Base-by-base conservation (phyloP, 202 grass and related monocot genomes). In the Zizania palustris region DNA sequence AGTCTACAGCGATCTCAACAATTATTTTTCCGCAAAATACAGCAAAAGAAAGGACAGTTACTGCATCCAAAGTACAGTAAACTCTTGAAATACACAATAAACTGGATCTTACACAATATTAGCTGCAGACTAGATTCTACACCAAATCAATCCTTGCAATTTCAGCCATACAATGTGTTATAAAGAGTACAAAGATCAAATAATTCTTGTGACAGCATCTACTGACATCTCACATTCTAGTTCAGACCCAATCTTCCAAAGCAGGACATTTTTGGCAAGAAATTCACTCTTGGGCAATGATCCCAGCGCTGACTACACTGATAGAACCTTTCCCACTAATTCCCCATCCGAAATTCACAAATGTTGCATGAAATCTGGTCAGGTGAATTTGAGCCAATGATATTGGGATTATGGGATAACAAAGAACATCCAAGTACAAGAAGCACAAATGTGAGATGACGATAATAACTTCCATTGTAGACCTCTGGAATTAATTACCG, bases 341-440 rank as follows among this genome's bases (percentile, higher is more conserved):
- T 9, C 50, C 50, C 50, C 50, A 54, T 6, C 8, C 2, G 5
- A 54, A 54, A 19, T 54, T 19, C 18, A n/a, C n/a, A 3, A 3
- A 19, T 19, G n/a, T 19, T 19, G 16, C 5, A 54, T 18, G 16
- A 54, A 54, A 19, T 54, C 18, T 54, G 15, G 18, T 54, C 16
- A 19, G 6, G 18, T 19, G 1, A n/a, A 54, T 54, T 54, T 54
- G 50, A 2, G 14, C 88, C 91, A 90, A 64, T 97, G 14, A 13
- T 34, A 12, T 84, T 80, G 38, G 94, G 55, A 92, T 79, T 69
- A 92, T 80, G 38, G 94, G 55, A 92, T 79, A 73, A 92, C 37
- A 82, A 80, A 86, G 16, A 81, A 11, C 20, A 68, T 67, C 83
- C 91, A 14, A 88, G 42, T n/a, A 75, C 76, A 73, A 97, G 38